Base-by-base conservation (phyloP, 2,329 filamentous ascomycete species). In the Exophiala calicioides region DNA sequence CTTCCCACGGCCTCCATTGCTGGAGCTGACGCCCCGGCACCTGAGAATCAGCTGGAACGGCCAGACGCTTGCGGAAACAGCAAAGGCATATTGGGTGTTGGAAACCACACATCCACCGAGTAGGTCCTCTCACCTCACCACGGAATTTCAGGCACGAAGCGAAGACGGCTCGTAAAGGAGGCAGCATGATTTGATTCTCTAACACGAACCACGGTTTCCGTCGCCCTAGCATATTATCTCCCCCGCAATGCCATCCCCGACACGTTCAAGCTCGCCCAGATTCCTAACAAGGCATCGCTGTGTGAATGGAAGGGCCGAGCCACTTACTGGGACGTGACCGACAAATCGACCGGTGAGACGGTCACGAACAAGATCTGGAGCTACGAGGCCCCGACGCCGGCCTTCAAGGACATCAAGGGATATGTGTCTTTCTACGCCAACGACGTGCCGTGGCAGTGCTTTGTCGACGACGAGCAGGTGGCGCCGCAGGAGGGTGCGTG, bases 221-320 rank as follows among this genome's bases (percentile, higher is more conserved):
- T 3, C 7, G 24, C 4, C 6, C 8, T 52, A 79, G 76, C 80
- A 20, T 84, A 83, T 63, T 84, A 83, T 59, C 67, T 84, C 3
- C 79, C 81, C 1, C 73, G 69, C 1, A 69, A 70, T 2, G 68
- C 73, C 9, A 58, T 82, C 45, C 69, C 69, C 15, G 37, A 51
- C 13, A 15, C 53, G 33, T 51, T 52, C 44, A 67, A 72, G 3
- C 62, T 82, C 31, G 68, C 62, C 20, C 69, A 67, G 32, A 78
- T 76, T 3, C 61, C 66, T 2, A 70, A 71, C 46, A 66, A 63
- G 30, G 38, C 43, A 47, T 70, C 75, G 3, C 77, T 72, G 53
- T 83, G 78, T 64, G 80, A 82, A 62, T 83, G 78, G 77, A 83
- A 82, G 62, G 80, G 80, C 30, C 61, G 63, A 20, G 80, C 80